A percentile compares a stretch with the other conserved stretches of the same genome.
phyloP scores from a whole-genome alignment of 2,329 filamentous ascomycete genomes.

The Cyphellophora europaea region DNA sequence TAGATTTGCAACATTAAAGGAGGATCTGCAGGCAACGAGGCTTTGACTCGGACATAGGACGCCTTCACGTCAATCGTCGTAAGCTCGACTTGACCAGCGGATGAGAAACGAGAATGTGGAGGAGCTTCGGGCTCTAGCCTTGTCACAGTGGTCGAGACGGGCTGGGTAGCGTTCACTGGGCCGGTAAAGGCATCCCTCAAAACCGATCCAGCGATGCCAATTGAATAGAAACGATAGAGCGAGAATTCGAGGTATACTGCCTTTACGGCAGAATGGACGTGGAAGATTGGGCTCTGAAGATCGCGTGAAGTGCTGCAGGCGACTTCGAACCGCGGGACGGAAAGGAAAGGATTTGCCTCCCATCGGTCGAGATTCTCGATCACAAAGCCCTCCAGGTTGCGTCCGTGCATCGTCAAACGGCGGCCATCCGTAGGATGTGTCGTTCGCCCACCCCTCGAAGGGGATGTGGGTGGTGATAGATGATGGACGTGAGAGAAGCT shows the following conservation, averaged over 20 bases:
- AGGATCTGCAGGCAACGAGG: constrained; percentile 81
- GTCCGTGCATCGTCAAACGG: constrained; percentile 67
- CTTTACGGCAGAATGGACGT: constrained; percentile 72
- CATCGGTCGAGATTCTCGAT: constrained; percentile 78
- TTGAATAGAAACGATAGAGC: constrained; percentile 82
- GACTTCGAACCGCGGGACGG: constrained; percentile 77
- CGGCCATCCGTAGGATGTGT: constrained; percentile 56
- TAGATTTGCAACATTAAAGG: constrained; percentile 84
- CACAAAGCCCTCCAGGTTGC: constrained; percentile 80
- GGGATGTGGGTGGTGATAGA: constrained; percentile 40
- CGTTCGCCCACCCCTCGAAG: constrained; percentile 23
- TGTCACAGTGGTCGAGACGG: not conserved
- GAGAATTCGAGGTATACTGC: constrained; percentile 82
- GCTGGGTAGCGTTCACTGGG: constrained; percentile 12
- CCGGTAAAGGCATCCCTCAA: constrained; percentile 57
- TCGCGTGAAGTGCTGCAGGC: constrained; percentile 79
- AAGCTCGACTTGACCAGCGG: constrained; percentile 47
- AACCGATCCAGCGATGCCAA: constrained; percentile 71
- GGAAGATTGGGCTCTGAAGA: constrained; percentile 75
- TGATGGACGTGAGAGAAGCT: constrained; percentile 45
- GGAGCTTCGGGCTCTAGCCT: constrained; percentile 1
- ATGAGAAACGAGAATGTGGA: constrained; percentile 13
- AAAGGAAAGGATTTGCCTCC: constrained; percentile 77
- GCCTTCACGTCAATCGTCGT: constrained; percentile 75
- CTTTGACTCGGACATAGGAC: constrained; percentile 76